A percentile compares a stretch with the other conserved stretches of the same genome.
phyloP scores from a whole-genome alignment of 2,329 filamentous ascomycete genomes.

The Botrytis paeoniae region DNA sequence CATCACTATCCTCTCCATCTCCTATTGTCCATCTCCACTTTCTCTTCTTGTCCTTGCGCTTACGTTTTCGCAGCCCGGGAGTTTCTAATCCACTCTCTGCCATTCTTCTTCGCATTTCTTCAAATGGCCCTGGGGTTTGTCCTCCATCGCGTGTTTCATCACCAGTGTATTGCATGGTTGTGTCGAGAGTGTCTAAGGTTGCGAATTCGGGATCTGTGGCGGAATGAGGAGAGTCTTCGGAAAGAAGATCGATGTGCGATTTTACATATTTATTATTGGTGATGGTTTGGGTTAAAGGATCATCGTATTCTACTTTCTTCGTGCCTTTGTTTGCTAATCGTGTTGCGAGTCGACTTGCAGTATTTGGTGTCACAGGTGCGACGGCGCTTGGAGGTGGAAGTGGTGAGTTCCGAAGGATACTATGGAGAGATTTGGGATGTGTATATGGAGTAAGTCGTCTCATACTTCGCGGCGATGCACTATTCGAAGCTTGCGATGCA shows the following conservation, averaged over 20 bases:
- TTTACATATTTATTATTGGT: constrained; percentile 59
- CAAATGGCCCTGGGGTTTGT: constrained; percentile 60
- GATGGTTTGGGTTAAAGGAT: constrained; percentile 61
- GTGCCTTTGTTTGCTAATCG: constrained; percentile 49
- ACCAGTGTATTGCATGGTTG: constrained; percentile 50
- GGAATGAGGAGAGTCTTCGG: constrained; percentile 47
- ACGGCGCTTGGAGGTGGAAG: constrained; percentile 52
- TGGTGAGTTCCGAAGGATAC: constrained; percentile 65
- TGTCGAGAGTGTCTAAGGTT: constrained; percentile 47
- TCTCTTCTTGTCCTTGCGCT: constrained; percentile 56
- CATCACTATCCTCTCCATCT: constrained; percentile 39
- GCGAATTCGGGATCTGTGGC: constrained; percentile 30
- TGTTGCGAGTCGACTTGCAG: constrained; percentile 52
- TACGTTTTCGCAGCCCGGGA: constrained; percentile 46
- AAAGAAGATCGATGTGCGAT: constrained; percentile 61
- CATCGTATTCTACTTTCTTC: constrained; percentile 58
- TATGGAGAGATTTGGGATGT: constrained; percentile 57
- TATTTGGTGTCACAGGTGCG: constrained; percentile 50
- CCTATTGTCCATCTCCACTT: constrained; percentile 65
- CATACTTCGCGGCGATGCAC: constrained; percentile 41
- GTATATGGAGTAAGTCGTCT: constrained; percentile 51
- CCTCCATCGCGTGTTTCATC: constrained; percentile 59
- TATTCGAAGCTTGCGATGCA: constrained; percentile 25
- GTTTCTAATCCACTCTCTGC: constrained; percentile 41
- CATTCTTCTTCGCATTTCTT: constrained; percentile 60